Conservation (phyloP, 2,329 filamentous ascomycete species). For the Penicillium expansum region DNA sequence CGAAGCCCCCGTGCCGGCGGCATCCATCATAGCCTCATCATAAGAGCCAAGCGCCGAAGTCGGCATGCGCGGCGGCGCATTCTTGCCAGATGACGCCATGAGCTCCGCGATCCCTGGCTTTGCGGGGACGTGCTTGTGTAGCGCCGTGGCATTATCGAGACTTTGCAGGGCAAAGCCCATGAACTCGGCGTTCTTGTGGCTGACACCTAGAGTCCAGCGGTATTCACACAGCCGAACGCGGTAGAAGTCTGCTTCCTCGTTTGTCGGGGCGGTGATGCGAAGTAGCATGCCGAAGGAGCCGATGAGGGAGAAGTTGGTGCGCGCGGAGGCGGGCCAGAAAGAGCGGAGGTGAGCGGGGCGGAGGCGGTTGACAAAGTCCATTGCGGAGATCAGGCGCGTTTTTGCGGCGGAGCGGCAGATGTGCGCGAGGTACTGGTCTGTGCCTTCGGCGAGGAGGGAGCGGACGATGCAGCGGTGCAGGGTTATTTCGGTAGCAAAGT, state of each 20-base stretch:
- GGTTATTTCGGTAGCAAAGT: slow-evolving; percentile 92
- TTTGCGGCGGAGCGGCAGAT: slow-evolving; percentile 94
- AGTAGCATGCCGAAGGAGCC: slow-evolving; percentile 89
- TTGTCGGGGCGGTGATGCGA: slow-evolving; percentile 81
- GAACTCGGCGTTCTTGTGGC: slow-evolving; percentile 64
- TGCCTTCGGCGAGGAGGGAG: slow-evolving; percentile 58
- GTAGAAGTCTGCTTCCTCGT: slow-evolving; percentile 92
- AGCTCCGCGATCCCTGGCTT: slow-evolving; percentile 60
- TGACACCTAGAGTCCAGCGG: slow-evolving; percentile 88
- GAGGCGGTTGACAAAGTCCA: slow-evolving; percentile 95
- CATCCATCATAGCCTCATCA: slow-evolving; percentile 30
- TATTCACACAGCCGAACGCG: slow-evolving; percentile 81
- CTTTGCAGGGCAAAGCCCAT: slow-evolving; percentile 69
- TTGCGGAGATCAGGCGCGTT: slow-evolving; percentile 87
- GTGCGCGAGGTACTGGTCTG: slow-evolving; percentile 80
- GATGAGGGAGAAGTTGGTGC: slow-evolving; percentile 82
- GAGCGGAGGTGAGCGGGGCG: slow-evolving; percentile 81
- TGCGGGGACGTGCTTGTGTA: slow-evolving; percentile 67
- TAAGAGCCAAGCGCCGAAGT: slow-evolving; percentile 14
- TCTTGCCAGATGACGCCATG: slow-evolving; percentile 34
- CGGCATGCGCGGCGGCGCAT: slow-evolving; percentile 19
- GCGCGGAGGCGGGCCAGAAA: slow-evolving; percentile 66
- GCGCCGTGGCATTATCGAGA: slow-evolving; percentile 67
- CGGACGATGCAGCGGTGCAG: slow-evolving; percentile 88
- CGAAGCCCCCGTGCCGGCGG: slow-evolving; percentile 23